Base-by-base conservation (phyloP, 2,329 filamentous ascomycete species). In the Byssothecium circinans region DNA sequence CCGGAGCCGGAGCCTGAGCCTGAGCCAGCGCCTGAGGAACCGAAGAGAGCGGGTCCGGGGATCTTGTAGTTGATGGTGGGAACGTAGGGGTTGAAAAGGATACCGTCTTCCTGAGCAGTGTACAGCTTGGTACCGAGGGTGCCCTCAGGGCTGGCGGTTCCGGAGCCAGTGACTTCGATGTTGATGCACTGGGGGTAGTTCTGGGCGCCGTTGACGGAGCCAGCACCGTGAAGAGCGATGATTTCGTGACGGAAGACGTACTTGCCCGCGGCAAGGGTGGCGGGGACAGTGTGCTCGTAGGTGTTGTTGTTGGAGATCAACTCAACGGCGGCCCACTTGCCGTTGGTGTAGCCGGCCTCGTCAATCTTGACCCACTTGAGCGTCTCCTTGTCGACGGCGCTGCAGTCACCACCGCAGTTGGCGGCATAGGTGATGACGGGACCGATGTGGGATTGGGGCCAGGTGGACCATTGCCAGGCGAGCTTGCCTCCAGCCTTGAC, bases 401-500 rank as follows among this genome's bases (percentile, higher is more conserved):
- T 50, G 40, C 63, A 56, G 46, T 66, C 57, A 30, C 57, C 64
- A 18, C 51, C 57, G 62, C 69, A 71, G 11, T 59, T 55, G 36
- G 70, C 69, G 12, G 70, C 59, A 48, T 73, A 74, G 49, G 67
- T 69, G 53, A 74, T 60, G 47, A 73, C 64, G 22, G 70, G 70
- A 5, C 71, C 71, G 10, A 70, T 41, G 58, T 74, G 71, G 34
- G 59, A 64, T 14, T 61, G 62, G 43, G 70, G 69, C 68, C 69
- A 70, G 32, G 33, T 40, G 11, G 75, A 81, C 81, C 82, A 84
- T 47, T 74, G 70, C 32, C 84, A 68, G 45, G 43, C 71, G 55
- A 88, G 65, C 8, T 74, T 75, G 53, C 75, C 74, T 52, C 85
- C 86, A 12, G 84, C 85, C n/a, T 76, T 73, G 30, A 86, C 78